Conservation (phyloP, 2,329 filamentous ascomycete genomes). For the Colletotrichum spinosum region DNA sequence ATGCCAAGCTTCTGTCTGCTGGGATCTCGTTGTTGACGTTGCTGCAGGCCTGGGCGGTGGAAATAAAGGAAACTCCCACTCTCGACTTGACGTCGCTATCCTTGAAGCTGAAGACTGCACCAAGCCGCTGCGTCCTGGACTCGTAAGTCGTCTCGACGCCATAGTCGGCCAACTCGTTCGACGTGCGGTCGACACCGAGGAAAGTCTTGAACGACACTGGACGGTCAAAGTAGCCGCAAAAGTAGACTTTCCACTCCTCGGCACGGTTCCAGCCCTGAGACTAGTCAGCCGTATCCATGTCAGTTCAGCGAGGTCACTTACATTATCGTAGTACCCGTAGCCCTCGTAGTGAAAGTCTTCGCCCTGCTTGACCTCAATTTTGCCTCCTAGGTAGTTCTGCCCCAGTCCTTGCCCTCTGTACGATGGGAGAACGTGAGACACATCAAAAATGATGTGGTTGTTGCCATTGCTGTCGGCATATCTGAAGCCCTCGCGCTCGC, state of each 20-base stretch:
- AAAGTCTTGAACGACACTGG: slow-evolving; percentile 59
- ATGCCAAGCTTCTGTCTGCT: slow-evolving; percentile 51
- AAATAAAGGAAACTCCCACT: slow-evolving; percentile 78
- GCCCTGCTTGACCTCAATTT: slow-evolving; percentile 62
- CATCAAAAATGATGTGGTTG: slow-evolving; percentile 69
- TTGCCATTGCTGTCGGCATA: slow-evolving; percentile 41
- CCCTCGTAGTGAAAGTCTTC: slow-evolving; percentile 65
- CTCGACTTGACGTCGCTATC: slow-evolving; percentile 62
- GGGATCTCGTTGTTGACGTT: slow-evolving; percentile 70
- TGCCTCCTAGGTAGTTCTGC: slow-evolving; percentile 72
- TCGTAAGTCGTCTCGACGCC: slow-evolving; percentile 46
- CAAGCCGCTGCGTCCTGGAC: slow-evolving; percentile 54
- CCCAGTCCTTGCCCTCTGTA: slow-evolving; percentile 69
- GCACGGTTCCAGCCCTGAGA: slow-evolving; percentile 71
- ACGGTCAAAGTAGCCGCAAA: slow-evolving; percentile 70
- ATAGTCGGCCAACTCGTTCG: slow-evolving; percentile 47
- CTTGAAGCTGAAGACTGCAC: slow-evolving; percentile 67
- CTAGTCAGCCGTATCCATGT: slow-evolving; percentile 18
- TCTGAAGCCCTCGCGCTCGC: not conserved
- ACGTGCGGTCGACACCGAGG: slow-evolving; percentile 48
- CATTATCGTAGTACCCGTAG: slow-evolving; percentile 72
- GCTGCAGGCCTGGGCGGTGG: slow-evolving; percentile 67
- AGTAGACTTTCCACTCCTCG: slow-evolving; percentile 71
- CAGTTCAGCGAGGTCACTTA: slow-evolving; percentile 40
- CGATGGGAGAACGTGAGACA: slow-evolving; percentile 74